Conservation (phyloP, 106 monocot genomes). For the Chionographis japonica region DNA sequence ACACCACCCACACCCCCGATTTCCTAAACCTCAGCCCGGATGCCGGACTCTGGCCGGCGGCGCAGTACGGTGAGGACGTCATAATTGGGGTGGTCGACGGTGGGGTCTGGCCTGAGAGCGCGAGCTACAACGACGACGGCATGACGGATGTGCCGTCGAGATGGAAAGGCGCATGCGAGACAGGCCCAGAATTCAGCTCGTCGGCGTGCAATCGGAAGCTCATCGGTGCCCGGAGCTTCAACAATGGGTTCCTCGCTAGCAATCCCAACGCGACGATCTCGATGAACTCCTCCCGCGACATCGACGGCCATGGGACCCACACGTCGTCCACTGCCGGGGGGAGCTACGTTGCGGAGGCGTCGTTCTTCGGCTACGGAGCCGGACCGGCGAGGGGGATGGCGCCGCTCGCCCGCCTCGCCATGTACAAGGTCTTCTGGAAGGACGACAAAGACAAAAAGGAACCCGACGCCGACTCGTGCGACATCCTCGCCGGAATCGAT, state of each 20-base stretch:
- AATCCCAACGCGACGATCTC: constrained; percentile 31
- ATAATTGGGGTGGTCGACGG: constrained; percentile 36
- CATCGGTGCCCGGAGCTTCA: constrained; percentile 60
- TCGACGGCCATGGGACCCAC: constrained; percentile 66
- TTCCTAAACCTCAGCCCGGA: constrained; percentile 39
- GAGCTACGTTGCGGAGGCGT: constrained; percentile 28
- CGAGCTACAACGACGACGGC: constrained; percentile 36
- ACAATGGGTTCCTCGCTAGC: constrained; percentile 24
- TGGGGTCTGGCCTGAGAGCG: constrained; percentile 44
- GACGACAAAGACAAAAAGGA: too few relatives aligned
- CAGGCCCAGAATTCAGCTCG: constrained; percentile 18
- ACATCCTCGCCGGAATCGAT: too few relatives aligned
- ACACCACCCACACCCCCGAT: constrained; percentile 49
- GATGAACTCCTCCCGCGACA: constrained; percentile 52
- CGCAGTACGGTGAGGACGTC: constrained; percentile 17
- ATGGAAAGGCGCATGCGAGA: constrained; percentile 56
- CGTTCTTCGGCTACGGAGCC: constrained; percentile 45
- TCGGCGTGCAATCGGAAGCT: constrained; percentile 53
- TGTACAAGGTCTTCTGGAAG: too few relatives aligned
- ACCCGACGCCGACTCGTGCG: too few relatives aligned
- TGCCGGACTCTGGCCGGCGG: constrained; percentile 34
- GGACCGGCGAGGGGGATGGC: too few relatives aligned
- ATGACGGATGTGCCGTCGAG: constrained; percentile 27
- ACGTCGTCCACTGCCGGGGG: too few relatives aligned
- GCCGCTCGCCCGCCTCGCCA: too few relatives aligned